Evolutionary conservation across 1,284 basidiomycete genomes (phyloP).

Genomic region (Ceratobasidium theobromae): DNA sequence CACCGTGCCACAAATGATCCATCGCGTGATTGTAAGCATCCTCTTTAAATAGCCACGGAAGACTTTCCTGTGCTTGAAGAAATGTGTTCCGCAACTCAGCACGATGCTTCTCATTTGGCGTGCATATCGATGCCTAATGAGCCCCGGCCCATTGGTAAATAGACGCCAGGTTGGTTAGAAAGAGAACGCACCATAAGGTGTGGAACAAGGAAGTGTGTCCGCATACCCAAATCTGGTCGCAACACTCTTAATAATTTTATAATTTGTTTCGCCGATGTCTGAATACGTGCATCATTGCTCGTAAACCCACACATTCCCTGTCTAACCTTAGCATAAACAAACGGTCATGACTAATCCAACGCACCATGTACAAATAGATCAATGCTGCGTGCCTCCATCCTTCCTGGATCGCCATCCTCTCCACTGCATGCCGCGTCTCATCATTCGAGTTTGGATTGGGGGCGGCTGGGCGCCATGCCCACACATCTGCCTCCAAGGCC

Average conservation of each 20-base stretch:
- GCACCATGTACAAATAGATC: constrained; percentile 22
- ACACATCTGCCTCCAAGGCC: background rate
- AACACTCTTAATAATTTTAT: background rate
- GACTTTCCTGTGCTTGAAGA: background rate
- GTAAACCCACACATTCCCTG: constrained; percentile 8
- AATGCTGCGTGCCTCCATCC: constrained; percentile 16
- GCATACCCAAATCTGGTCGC: background rate
- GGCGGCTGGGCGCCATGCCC: background rate
- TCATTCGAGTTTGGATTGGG: background rate
- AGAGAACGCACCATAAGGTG: background rate
- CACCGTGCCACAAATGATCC: constrained; percentile 21
- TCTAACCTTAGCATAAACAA: background rate
- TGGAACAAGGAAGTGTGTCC: background rate
- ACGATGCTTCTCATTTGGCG: background rate
- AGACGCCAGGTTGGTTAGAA: background rate
- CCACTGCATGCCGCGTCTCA: background rate
- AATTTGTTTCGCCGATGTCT: constrained; percentile 2
- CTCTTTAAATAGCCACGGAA: background rate
- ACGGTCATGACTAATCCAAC: background rate
- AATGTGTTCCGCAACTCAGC: background rate
- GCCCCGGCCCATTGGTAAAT: background rate
- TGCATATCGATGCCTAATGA: background rate
- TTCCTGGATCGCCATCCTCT: background rate
- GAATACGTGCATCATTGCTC: background rate
- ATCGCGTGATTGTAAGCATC: background rate